These are phyloP conservation scores for Penicillium sp. DNA, from an alignment of 2,329 filamentous ascomycete genomes.

Conservation along the genomic window DNA sequence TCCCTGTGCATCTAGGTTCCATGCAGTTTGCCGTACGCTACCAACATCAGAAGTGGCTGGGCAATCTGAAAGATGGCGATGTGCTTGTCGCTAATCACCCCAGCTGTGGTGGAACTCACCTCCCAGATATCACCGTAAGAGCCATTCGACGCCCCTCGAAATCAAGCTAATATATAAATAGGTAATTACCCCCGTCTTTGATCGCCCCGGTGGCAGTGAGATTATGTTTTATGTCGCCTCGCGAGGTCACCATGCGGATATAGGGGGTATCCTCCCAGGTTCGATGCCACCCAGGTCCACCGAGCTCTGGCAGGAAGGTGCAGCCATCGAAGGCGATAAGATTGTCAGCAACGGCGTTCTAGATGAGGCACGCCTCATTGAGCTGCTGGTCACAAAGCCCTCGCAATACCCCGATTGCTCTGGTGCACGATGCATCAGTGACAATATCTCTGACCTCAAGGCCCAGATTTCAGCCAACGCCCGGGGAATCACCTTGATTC, in stretches of 20 bases:
- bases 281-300: constrained; percentile 69
- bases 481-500: constrained; percentile 78
- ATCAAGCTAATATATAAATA: constrained; percentile 1
- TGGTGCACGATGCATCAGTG: constrained; percentile 74
- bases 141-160: neutral
- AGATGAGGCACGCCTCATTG: constrained; percentile 72
- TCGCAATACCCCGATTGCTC: constrained; percentile 73
- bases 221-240: constrained; percentile 83
- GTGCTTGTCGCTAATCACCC: constrained; percentile 84
- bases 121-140: constrained; percentile 72
- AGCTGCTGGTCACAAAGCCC: constrained; percentile 71
- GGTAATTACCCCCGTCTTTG: constrained; percentile 75
- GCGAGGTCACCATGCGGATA: constrained; percentile 79
- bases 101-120: constrained; percentile 78
- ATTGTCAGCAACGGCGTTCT: constrained; percentile 75
- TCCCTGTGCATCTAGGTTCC: constrained; percentile 77
- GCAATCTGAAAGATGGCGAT: constrained; percentile 74
- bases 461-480: constrained; percentile 86
- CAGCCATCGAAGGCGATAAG: constrained; percentile 52
- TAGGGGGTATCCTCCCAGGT: constrained; percentile 78
- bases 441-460: constrained; percentile 84
- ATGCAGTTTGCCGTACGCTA: constrained; percentile 83
- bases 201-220: constrained; percentile 58
- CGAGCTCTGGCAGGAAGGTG: constrained; percentile 50
- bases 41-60: constrained; percentile 77